Percentiles rank a stretch among this genome's conserved stretches.
These are phyloP conservation scores for bread wheat (Triticum aestivum) DNA, from an alignment of 176 grass and related monocot species.

Conservation along the genomic window DNA sequence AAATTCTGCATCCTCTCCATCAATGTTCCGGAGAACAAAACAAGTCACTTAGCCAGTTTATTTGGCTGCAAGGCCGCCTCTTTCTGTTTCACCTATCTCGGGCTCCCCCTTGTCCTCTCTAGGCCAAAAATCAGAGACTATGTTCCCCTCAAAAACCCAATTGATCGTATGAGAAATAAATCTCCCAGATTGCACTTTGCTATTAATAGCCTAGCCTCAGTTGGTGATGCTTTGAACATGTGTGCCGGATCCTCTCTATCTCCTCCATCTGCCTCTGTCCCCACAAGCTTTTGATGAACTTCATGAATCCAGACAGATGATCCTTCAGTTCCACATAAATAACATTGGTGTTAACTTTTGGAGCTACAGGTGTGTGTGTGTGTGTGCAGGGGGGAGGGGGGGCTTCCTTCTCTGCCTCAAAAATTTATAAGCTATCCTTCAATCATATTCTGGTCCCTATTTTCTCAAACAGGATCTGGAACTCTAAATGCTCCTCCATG, in stretches of 20 bases:
- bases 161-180: not conserved
- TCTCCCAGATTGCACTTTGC: not conserved
- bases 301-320: not conserved
- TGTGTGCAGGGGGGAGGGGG: no score
- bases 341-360: no score
- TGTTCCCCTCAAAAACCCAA: not conserved
- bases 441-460: not conserved
- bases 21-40: not conserved
- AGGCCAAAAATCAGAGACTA: not conserved
- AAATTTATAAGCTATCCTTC: not conserved
- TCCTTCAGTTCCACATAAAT: not conserved
- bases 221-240: not conserved
- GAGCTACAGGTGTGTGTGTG: no score
- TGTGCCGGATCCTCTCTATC: not conserved
- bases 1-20: not conserved
- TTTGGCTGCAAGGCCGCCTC: not conserved
- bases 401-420: not conserved
- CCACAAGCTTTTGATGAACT: not conserved
- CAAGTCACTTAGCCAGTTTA: not conserved
- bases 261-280: not conserved
- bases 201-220: not conserved
- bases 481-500: not conserved
- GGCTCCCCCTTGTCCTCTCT: not conserved
- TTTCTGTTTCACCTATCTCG: not conserved
- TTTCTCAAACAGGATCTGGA: not conserved